Base-by-base conservation (phyloP, 208 protist species). In the Acanthamoeba royreba region DNA sequence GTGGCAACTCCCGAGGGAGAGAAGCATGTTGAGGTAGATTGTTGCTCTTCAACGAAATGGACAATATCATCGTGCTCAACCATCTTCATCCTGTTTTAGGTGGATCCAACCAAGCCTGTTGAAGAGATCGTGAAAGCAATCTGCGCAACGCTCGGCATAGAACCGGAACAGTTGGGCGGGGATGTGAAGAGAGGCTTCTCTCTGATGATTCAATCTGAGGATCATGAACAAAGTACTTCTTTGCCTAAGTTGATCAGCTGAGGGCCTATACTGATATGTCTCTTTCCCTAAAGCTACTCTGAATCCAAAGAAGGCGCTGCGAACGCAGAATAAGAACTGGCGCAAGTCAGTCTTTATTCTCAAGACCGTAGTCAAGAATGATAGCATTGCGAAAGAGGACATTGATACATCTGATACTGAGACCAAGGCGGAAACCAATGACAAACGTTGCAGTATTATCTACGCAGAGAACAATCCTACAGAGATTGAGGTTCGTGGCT, bases 271-370 rank as follows among this genome's bases (percentile, higher is more conserved):
- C 61, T 72, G 61, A 72, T 35, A 17, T 72, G 28, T 13, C 28
- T 28, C 5, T 35, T 0, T 28, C 55, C n/a, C 9, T 77, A 25
- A 77, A 77, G 74, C 74, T n/a, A 33, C 74, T 11, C 38, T 85
- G 43, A 85, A 85, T 35, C 74, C 74, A 33, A 46, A 85, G 40
- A n/a, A n/a, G 74, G 74, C 74, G 74, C 40, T 85, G 74, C 74
- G 74, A 4, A 53, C 74, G 1, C 74, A 85, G 46, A 53, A 28
- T 42, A 45, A 85, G 46, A 85, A 85, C n/a, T 53, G 40, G 46
- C 74, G 74, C 46, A 85, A 85, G 46, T 85, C 74, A 33, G 46
- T 85, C 25, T 85, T 85, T 28, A 22, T 85, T 1, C 31, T 85
- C 46, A 46, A 85, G 46, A 46, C 74, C 19, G 46, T 85, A 33